Evolutionary conservation across 2,329 filamentous ascomycete genomes (phyloP).

Genomic region (Sphaerostilbella broomeana): DNA sequence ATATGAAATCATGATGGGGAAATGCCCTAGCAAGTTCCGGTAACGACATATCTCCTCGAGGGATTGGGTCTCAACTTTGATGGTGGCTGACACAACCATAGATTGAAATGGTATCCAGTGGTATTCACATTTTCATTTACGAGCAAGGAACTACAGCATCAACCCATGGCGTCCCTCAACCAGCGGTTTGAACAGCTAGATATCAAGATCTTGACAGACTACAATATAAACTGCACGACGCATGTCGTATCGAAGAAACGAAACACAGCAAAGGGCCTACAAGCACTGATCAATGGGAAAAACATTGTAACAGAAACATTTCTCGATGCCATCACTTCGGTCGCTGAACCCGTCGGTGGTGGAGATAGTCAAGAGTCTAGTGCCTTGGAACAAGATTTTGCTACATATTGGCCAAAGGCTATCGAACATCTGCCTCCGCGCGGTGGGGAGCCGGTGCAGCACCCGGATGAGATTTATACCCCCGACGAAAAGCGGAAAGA

Average conservation of each 20-base stretch:
- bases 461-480: conserved; percentile 61
- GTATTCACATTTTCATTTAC: conserved; percentile 77
- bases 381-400: conserved; percentile 72
- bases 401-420: conserved; percentile 70
- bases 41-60: too few species aligned
- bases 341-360: conserved; percentile 42
- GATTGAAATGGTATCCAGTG: conserved; percentile 71
- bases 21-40: conserved; percentile 58
- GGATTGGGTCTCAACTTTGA: too few species aligned
- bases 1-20: conserved; percentile 66
- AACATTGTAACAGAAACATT: conserved; percentile 70
- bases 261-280: conserved; percentile 81
- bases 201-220: conserved; percentile 75
- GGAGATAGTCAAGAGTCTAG: conserved; percentile 44
- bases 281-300: conserved; percentile 75
- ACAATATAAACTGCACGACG: conserved; percentile 64
- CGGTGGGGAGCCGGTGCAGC: conserved; percentile 67
- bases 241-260: conserved; percentile 85
- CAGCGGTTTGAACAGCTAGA: conserved; percentile 73
- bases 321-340: conserved; percentile 63
- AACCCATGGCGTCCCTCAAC: conserved; percentile 56
- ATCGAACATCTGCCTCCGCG: conserved; percentile 64
- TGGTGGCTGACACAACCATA: conserved; percentile 30
- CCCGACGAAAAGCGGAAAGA: conserved; percentile 60
- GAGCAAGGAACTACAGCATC: conserved; percentile 57